phyloP scores from a whole-genome alignment of 140 eudicot genomes.

The Flaveria floridana region DNA sequence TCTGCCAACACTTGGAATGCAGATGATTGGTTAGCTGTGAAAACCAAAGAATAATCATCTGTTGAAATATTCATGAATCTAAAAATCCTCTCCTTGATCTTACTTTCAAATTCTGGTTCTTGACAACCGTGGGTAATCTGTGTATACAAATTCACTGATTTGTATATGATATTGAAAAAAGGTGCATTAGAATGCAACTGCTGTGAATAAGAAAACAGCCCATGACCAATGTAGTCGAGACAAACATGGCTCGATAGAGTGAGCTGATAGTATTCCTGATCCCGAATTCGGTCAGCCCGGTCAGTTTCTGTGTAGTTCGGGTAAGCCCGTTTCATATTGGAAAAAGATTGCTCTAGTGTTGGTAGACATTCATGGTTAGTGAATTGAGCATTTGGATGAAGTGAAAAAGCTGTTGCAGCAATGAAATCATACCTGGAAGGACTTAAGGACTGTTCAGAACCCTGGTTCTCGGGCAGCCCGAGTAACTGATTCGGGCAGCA shows the following conservation, averaged over 20 bases:
- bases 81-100: conserved; percentile 58
- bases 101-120: conserved; percentile 49
- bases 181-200: conserved; percentile 43
- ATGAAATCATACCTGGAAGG: conserved; percentile 53
- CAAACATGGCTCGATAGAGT: conserved; percentile 44
- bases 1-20: conserved; percentile 69
- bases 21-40: conserved; percentile 73
- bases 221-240: conserved; percentile 75
- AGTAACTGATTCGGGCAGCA: conserved; percentile 51
- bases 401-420: conserved; percentile 50
- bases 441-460: conserved; percentile 11
- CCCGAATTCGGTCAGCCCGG: conserved; percentile 60
- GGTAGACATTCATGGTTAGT: conserved; percentile 86
- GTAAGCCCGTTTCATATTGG: conserved; percentile 44
- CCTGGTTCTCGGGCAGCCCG: conserved; percentile 37
- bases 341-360: conserved; percentile 37
- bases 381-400: conserved; percentile 58
- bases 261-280: conserved; percentile 55
- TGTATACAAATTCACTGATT: conserved; percentile 41
- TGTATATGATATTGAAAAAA: conserved; percentile 51
- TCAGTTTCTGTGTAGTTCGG: conserved; percentile 52
- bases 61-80: conserved; percentile 68
- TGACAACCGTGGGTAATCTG: conserved; percentile 45
- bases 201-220: conserved; percentile 67
- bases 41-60: conserved; percentile 72